Base-by-base conservation (phyloP, 176 grass and related monocot species). In the Metroxylon sagu region DNA sequence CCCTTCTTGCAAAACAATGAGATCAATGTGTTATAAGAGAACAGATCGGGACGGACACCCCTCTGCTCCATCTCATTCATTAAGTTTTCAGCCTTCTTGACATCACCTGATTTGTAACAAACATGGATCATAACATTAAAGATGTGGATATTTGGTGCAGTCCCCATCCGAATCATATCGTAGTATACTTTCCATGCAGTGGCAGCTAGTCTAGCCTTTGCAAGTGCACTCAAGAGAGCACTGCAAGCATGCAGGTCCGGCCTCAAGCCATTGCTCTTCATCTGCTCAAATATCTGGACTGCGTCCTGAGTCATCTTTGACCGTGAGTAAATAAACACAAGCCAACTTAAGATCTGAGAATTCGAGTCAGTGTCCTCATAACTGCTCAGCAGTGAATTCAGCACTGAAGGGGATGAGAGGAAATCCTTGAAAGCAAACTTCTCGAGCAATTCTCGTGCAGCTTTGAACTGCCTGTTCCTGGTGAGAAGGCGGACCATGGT, bases 121-220 rank as follows among this genome's bases (percentile, higher is more conserved):
- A 90, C 91, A 79, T 90, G 83, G 35, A 96, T 75, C 86, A 96
- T 90, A 39, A 87, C 76, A 74, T 90, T 96, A 57, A 74, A 90
- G 12, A 96, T 85, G 64, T 87, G 80, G 16, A 84, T 66, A 79
- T 77, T 96, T 66, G 76, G 39, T 59, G 52, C 66, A 18, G 83
- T 55, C 14, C 79, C 73, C 19, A 69, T 50, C 5, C 16, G 54
- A 4, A 57, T 25, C 67, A 95, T 86, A 49, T 80, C 63, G 60
- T 84, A 64, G 49, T 89, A 89, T 70, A 87, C 77, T 68, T 78
- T 89, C 74, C 74, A 88, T 50, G 86, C 77, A 19, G 80, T 79
- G 62, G 82, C 74, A 48, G 85, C 81, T 29, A 86, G 79, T 69
- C 80, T 68, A 25, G 65, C 65, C 74, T 66, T 95, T 1, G 82